Evolutionary conservation across 306 rosid genomes (phyloP).

Genomic region (Psophocarpus tetragonolobus): DNA sequence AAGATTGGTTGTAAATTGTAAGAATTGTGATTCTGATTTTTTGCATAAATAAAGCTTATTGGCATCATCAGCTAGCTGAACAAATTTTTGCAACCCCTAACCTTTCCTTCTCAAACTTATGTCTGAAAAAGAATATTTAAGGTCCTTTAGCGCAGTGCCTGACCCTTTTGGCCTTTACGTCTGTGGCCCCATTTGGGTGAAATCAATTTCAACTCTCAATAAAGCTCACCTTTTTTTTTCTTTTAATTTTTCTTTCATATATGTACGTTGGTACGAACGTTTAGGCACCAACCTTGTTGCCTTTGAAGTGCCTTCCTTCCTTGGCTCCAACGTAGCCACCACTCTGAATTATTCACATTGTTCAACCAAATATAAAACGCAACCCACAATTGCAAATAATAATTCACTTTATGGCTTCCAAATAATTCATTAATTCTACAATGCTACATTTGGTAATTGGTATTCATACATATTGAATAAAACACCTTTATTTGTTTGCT

Average conservation of each 20-base stretch:
- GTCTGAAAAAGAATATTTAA: slow-evolving; percentile 37
- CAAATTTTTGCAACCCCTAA: background rate
- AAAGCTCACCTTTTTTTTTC: background rate
- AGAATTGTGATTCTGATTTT: background rate
- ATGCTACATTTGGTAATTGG: background rate
- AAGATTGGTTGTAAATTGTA: too few relatives aligned
- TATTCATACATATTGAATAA: background rate
- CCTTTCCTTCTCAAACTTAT: background rate
- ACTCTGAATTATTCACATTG: slow-evolving; percentile 31
- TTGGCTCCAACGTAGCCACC: slow-evolving; percentile 36
- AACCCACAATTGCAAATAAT: slow-evolving; percentile 14
- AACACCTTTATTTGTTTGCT: background rate
- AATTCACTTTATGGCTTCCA: background rate
- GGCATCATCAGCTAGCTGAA: background rate
- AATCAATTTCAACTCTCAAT: slow-evolving; percentile 31
- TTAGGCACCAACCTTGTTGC: slow-evolving; percentile 1
- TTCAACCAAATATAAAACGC: background rate
- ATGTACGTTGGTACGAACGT: background rate
- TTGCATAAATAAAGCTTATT: slow-evolving; percentile 1
- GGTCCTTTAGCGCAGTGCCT: slow-evolving; percentile 13
- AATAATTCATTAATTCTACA: background rate
- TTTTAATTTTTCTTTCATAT: background rate
- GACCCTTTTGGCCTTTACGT: slow-evolving; percentile 21
- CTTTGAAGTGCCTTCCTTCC: slow-evolving; percentile 8
- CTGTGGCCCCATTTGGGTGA: slow-evolving; percentile 16